Conservation (phyloP, 2,329 filamentous ascomycete genomes). For the Aspergillus ibericus region DNA sequence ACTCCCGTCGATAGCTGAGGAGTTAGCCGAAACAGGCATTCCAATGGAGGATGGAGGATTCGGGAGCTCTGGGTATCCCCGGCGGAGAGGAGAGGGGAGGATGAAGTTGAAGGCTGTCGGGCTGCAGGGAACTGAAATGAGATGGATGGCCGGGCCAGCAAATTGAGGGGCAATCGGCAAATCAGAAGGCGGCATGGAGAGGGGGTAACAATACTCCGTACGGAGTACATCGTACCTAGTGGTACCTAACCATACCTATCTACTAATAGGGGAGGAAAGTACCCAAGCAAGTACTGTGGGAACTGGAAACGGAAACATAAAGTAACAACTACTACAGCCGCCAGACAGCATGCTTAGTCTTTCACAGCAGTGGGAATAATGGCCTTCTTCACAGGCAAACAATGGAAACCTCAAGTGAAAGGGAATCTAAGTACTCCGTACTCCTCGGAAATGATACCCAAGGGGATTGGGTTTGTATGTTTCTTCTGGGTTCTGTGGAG, state of each 20-base stretch:
- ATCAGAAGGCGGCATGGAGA: neutral
- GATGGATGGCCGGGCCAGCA: neutral
- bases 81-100: neutral
- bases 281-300: no score
- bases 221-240: neutral
- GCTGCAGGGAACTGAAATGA: neutral
- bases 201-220: neutral
- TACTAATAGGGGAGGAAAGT: no score
- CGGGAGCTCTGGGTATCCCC: neutral
- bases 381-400: neutral
- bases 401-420: neutral
- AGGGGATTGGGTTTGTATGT: neutral
- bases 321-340: no score
- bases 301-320: no score
- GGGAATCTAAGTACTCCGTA: neutral
- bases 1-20: no score
- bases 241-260: no score
- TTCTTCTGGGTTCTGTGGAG: neutral
- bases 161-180: neutral
- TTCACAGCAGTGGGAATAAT: neutral
- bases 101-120: neutral
- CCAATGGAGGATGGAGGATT: neutral
- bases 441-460: neutral
- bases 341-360: no score
- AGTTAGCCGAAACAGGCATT: no score